These are phyloP conservation scores for Colletotrichum lupini DNA, from an alignment of 2,329 filamentous ascomycete species.

Conservation along the genomic window DNA sequence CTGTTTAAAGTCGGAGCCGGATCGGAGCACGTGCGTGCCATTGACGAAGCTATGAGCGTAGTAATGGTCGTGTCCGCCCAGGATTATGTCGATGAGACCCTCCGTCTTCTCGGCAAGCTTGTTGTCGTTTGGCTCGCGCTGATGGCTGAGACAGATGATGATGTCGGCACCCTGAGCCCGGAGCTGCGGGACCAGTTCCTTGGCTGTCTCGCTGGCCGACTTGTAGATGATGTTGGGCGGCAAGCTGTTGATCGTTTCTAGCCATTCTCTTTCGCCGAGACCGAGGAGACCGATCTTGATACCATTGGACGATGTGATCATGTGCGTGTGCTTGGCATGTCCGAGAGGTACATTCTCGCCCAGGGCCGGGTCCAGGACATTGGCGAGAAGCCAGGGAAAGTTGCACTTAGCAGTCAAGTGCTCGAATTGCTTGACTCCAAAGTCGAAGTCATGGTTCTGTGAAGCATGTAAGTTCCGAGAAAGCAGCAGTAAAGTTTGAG, in stretches of 20 bases:
- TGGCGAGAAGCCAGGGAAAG: conserved; percentile 92
- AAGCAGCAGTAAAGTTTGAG: conserved; percentile 20
- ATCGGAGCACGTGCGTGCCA: conserved; percentile 85
- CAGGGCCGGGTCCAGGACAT: conserved; percentile 85
- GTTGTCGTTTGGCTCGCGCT: conserved; percentile 89
- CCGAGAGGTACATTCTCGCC: conserved; percentile 81
- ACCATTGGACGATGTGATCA: conserved; percentile 84
- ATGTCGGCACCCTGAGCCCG: conserved; percentile 84
- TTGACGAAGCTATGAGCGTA: conserved; percentile 84
- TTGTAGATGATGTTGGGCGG: conserved; percentile 86
- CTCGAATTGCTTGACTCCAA: conserved; percentile 84
- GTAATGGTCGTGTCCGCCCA: conserved; percentile 92
- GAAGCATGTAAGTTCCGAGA: conserved; percentile 23
- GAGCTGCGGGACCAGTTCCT: conserved; percentile 78
- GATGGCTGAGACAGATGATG: conserved; percentile 84
- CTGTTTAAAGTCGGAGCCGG: conserved; percentile 92
- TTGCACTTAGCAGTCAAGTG: conserved; percentile 78
- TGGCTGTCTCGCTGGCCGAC: conserved; percentile 80
- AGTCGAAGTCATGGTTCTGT: conserved; percentile 92
- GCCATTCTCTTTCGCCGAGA: conserved; percentile 87
- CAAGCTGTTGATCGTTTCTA: conserved; percentile 87
- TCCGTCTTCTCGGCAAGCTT: conserved; percentile 82
- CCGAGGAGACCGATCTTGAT: conserved; percentile 89
- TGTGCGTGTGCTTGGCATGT: conserved; percentile 78
- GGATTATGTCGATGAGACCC: conserved; percentile 83